Evolutionary conservation across 352 stramenopile genomes (phyloP).

Genomic region (Albugo laibachii): DNA sequence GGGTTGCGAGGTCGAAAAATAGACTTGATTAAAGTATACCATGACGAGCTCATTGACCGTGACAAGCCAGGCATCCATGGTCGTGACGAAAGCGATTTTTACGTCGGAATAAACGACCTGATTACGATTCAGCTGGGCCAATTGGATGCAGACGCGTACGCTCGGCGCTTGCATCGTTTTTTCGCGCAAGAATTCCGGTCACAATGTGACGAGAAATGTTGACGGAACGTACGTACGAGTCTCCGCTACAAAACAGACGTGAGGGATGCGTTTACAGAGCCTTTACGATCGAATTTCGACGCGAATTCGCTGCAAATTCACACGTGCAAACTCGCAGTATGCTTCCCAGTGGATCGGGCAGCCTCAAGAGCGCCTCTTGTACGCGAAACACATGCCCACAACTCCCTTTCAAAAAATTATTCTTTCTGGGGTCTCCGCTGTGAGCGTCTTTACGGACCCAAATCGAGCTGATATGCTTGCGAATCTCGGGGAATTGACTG

Average conservation of each 20-base stretch:
- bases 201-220: not conserved
- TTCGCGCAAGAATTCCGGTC: not conserved
- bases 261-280: no score
- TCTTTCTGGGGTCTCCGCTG: slow-evolving; percentile 69
- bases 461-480: slow-evolving; percentile 91
- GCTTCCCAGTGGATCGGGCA: slow-evolving; percentile 13
- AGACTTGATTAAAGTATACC: slow-evolving; percentile 11
- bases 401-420: slow-evolving; percentile 71
- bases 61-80: slow-evolving; percentile 30
- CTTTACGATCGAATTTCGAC: no score
- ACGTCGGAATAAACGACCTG: slow-evolving; percentile 17
- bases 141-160: slow-evolving; percentile 52
- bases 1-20: not conserved
- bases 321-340: not conserved
- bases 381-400: slow-evolving; percentile 54
- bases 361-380: slow-evolving; percentile 31
- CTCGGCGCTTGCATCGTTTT: slow-evolving; percentile 19
- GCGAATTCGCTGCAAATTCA: not conserved
- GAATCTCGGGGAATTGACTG: slow-evolving; percentile 87
- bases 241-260: not conserved
- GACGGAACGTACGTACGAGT: not conserved
- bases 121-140: slow-evolving; percentile 13
- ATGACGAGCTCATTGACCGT: slow-evolving; percentile 71
- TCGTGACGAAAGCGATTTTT: slow-evolving; percentile 34
- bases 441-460: slow-evolving; percentile 82